Evolutionary conservation across 495 filamentous ascomycete genomes (phyloP).

Genomic region (Pseudomonodictys pantanalensis): DNA sequence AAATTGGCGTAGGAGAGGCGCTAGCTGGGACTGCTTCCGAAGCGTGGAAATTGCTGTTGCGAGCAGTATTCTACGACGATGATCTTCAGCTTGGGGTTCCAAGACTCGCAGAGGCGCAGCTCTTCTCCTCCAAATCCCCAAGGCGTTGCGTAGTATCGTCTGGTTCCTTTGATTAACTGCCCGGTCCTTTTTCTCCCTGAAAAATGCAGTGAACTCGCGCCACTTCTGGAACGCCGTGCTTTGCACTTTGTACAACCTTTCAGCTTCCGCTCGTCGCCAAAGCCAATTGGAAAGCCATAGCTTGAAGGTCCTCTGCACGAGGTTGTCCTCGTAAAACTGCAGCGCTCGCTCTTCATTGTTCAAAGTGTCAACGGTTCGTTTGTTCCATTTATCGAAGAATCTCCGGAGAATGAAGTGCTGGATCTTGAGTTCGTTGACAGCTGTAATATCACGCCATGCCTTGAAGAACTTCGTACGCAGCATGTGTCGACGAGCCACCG

Average conservation of each 20-base stretch:
- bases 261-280: slow-evolving; percentile 54
- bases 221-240: slow-evolving; percentile 23
- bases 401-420: slow-evolving; percentile 58
- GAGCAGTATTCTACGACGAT: slow-evolving; percentile 17
- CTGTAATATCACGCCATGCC: slow-evolving; percentile 72
- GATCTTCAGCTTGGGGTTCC: slow-evolving; percentile 14
- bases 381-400: slow-evolving; percentile 57
- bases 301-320: slow-evolving; percentile 50
- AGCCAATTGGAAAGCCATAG: slow-evolving; percentile 58
- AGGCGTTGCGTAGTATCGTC: slow-evolving; percentile 6
- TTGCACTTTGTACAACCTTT: slow-evolving; percentile 40
- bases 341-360: slow-evolving; percentile 45
- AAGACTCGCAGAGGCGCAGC: background rate
- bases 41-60: slow-evolving; percentile 10
- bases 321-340: slow-evolving; percentile 44
- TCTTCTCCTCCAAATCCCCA: slow-evolving; percentile 13
- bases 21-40: slow-evolving; percentile 23
- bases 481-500: slow-evolving; percentile 63
- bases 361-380: slow-evolving; percentile 41
- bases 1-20: slow-evolving; percentile 45
- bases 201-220: slow-evolving; percentile 17
- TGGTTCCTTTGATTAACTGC: slow-evolving; percentile 9
- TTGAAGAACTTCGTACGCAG: slow-evolving; percentile 71
- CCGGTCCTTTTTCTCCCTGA: slow-evolving; percentile 20
- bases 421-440: slow-evolving; percentile 65